Evolutionary conservation across 805 yeast species (phyloP), one percentile per base, ranked within the genome.

Genomic region (Candida tibetensis): DNA sequence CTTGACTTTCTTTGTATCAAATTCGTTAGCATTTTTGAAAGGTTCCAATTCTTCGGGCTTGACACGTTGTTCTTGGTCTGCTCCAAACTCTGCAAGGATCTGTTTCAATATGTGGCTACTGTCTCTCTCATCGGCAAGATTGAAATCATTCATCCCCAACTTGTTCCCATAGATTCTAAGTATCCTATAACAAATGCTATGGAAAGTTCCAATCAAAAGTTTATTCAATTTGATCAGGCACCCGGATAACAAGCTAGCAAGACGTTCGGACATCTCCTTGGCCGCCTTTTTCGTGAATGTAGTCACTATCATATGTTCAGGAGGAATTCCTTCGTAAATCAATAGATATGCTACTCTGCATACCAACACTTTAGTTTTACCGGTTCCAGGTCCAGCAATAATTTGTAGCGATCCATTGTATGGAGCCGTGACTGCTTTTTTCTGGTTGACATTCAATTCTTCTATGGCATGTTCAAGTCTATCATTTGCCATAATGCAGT

Each of bases 231-330:
- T 60, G 38, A 77, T 55, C 4, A 58, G 53, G 0, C 67, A 50
- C 28, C 52, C 59, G 5, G 52, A 34, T 5, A 79, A 49, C 35
- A 75, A 26, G 3, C 17, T 31, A 0, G 36, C 39, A 14, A 91
- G 60, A 29, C 98, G 68, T 22, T 77, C 82, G 9, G 67, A 62
- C 85, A 91, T 82, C 61, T 91, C 98, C 36, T 70, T 74, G 1
- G 97, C 95, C 0, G 99, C 98, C 51, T 85, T 86, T 50, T 86
- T 85, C 9, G 98, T 91, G 64, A 91, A 91, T 0, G 98, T 90
- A 4, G 96, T 87, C 15, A 90, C 93, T 1, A 91, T 74, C 14
- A 93, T 72, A 32, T 74, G 63, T 23, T 70, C 66, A 0, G 97
- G 90, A 1, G 69, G 64, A 0, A 85, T 58, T 1, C 70, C 60